A percentile compares a stretch with the other conserved stretches of the same genome.
These are phyloP conservation scores for Fusarium lyarnte DNA, from an alignment of 2,329 filamentous ascomycete genomes.

Conservation along the genomic window DNA sequence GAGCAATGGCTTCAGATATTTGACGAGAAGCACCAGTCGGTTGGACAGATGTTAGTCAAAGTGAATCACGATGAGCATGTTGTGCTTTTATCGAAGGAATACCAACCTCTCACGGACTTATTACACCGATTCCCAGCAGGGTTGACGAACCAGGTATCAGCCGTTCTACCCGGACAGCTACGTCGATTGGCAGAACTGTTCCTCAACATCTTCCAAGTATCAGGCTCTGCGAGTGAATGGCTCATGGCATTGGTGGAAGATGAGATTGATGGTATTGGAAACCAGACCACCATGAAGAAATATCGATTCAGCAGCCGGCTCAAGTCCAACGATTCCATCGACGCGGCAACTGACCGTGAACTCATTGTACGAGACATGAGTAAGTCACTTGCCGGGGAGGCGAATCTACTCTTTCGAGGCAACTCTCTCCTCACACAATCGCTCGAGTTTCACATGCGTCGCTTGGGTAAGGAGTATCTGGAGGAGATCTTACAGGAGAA, in stretches of 20 bases:
- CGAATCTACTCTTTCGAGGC: conserved; percentile 92
- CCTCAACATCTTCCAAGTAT: conserved; percentile 95
- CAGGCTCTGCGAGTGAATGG: conserved; percentile 86
- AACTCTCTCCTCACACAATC: conserved; percentile 95
- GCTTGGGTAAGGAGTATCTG: conserved; percentile 91
- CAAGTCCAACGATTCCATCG: conserved; percentile 75
- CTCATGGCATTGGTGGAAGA: conserved; percentile 93
- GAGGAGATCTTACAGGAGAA: conserved; percentile 88
- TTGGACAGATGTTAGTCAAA: conserved; percentile 87
- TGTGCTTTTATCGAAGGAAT: conserved; percentile 86
- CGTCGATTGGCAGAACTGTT: conserved; percentile 85
- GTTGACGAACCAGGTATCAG: conserved; percentile 84
- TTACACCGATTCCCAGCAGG: conserved; percentile 86
- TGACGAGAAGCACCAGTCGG: conserved; percentile 77
- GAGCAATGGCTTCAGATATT: conserved; percentile 90
- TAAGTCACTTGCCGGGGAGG: conserved; percentile 83
- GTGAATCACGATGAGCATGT: conserved; percentile 88
- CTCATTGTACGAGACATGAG: conserved; percentile 79
- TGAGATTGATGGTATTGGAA: conserved; percentile 93
- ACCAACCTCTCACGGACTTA: conserved; percentile 81
- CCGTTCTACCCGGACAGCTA: conserved; percentile 79
- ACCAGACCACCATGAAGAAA: conserved; percentile 79
- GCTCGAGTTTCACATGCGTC: conserved; percentile 94
- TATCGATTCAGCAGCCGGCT: conserved; percentile 76
- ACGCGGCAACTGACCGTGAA: conserved; percentile 72